Base-by-base conservation (phyloP, 1,284 basidiomycete species). In the Athelia sp. region DNA sequence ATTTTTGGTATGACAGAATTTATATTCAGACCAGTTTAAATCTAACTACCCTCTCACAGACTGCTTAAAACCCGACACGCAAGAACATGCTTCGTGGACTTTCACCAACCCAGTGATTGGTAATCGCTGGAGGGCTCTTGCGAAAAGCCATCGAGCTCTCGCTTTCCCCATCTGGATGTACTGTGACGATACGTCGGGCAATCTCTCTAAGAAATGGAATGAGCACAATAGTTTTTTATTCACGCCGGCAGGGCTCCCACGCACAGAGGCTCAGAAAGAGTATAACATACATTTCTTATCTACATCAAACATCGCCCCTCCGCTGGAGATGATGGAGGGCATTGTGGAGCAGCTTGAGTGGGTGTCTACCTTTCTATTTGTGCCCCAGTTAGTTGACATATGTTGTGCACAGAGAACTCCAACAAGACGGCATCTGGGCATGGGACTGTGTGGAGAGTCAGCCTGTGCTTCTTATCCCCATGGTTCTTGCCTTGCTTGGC, bases 191-290 rank as follows among this genome's bases (percentile, higher is more conserved):
- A 68, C 64, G 0, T 70, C 64, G 0, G 68, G 66, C 1, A 69
- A 70, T 48, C 36, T 62, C 1, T 68, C 62, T 0, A 70, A 70
- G 49, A 63, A 64, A 34, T 71, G 66, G 66, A 71, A 71, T 46
- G 62, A 68, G 42, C 67, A 70, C 48, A 68, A 68, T 36, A 62
- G 59, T 0, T 58, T 66, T 14, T 52, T 68, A 0, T 63, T 68
- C 43, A 64, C 59, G 0, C 38, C 59, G 1, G 63, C 62, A 18
- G 66, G 68, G 3, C 58, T 72, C 0, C 59, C 62, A 2, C 59
- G 52, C 1, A 45, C 46, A 1, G 3, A 45, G 4, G 53, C 56
- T 0, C 65, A 69, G 3, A 47, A 53, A 13, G 49, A 61, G 19
- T 63, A 54, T 34, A 67, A 67, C 38, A 55, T 67, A 3, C 60